Evolutionary conservation across 495 filamentous ascomycete genomes (phyloP).

Genomic region (Elaphomyces granulatus): DNA sequence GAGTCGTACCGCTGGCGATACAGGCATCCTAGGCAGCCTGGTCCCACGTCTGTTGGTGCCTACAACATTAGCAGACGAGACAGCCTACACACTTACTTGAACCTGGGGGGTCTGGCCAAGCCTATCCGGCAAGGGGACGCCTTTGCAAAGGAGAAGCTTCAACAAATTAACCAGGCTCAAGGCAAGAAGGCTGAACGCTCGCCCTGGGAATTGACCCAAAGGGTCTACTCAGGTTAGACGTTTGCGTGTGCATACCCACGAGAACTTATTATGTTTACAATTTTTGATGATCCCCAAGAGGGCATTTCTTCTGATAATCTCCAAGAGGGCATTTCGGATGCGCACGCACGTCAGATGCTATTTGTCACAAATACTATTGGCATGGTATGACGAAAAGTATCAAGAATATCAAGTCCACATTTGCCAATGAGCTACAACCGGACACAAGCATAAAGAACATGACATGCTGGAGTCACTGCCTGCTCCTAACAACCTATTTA

Average conservation of each 20-base stretch:
- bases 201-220: background rate
- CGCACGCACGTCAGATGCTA: slow-evolving; percentile 1
- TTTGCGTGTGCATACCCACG: background rate
- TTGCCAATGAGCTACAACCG: background rate
- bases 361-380: slow-evolving; percentile 6
- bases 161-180: background rate
- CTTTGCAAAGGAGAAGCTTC: background rate
- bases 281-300: slow-evolving; percentile 1
- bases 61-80: background rate
- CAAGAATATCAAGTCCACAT: background rate
- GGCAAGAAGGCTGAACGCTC: background rate
- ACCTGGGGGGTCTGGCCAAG: background rate
- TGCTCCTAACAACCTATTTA: background rate
- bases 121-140: background rate
- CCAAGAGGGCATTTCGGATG: slow-evolving; percentile 7
- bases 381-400: background rate
- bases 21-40: background rate
- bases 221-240: background rate
- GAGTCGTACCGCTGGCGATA: background rate
- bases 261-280: background rate
- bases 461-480: slow-evolving; percentile 4
- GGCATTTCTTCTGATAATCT: too few relatives aligned
- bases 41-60: background rate
- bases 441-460: slow-evolving; percentile 5
- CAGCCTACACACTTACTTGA: background rate